These are phyloP conservation scores for Volvariella surrecta DNA, from an alignment of 1,284 basidiomycete genomes.

Conservation along the genomic window DNA sequence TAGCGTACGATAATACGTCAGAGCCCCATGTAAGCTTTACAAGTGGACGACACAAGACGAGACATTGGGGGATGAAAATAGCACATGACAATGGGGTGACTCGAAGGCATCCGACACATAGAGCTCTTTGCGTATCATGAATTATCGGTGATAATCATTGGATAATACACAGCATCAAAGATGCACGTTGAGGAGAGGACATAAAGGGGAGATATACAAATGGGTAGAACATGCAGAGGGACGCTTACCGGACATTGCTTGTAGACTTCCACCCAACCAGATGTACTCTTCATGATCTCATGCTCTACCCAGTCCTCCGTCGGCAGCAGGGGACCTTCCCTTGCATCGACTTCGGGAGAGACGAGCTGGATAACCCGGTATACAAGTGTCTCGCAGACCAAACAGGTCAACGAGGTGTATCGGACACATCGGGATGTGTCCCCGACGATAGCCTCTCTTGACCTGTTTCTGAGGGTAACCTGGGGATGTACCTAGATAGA, in stretches of 20 bases:
- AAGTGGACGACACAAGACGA: conserved; percentile 3
- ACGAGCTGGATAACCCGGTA: conserved; percentile 66
- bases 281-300: conserved; percentile 56
- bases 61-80: conserved; percentile 4
- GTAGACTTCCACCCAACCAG: conserved; percentile 68
- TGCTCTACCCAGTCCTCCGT: conserved; percentile 69
- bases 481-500: conserved; percentile 53
- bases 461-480: conserved; percentile 56
- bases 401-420: conserved; percentile 58
- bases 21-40: conserved; percentile 2
- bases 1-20: conserved; percentile 14
- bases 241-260: conserved; percentile 57
- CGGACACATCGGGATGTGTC: conserved; percentile 43
- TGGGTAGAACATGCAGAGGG: conserved; percentile 6
- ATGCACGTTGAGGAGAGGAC: conserved; percentile 6
- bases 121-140: neutral
- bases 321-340: conserved; percentile 60
- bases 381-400: conserved; percentile 53
- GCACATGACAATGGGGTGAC: no score
- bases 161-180: conserved; percentile 1
- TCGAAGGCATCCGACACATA: neutral
- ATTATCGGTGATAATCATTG: neutral
- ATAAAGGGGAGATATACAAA: conserved; percentile 3
- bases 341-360: conserved; percentile 47
- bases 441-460: conserved; percentile 34